Evolutionary conservation across 495 filamentous ascomycete genomes (phyloP), one percentile per base, ranked within the genome.

Genomic region (Aspergillus panamensis): DNA sequence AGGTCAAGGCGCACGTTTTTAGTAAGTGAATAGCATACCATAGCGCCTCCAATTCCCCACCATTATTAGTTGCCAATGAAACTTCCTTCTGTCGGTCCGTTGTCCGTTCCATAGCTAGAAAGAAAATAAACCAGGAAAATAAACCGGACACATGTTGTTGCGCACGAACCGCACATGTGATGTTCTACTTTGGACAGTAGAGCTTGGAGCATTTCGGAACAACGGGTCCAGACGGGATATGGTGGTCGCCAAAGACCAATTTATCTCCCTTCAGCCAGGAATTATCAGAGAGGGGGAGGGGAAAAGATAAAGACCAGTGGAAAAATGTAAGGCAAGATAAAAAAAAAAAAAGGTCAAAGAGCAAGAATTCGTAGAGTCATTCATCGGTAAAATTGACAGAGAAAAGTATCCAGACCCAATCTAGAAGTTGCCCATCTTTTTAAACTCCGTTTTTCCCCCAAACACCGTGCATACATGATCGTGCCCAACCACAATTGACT

Each of bases 141-240:
- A 31, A 53, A 51, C 49, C 45, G 53, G 54, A 50, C 54, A 31
- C 32, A 57, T 50, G 47, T 35, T 50, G 54, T 31, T 49, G 32
- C 43, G 54, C 33, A 40, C 10, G 35, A 20, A 20, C 20, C 39
- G 39, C 20, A 52, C 58, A 61, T 61, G 59, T 61, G 59, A 61
- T 57, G 53, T 32, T 53, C 57, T 42, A 42, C 20, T 49, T 14
- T 50, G 14, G 21, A 57, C 35, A 57, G 54, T 50, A 57, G 54
- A 57, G 45, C 54, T 25, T 37, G 42, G 52, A 47, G 53, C 44
- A 25, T 21, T 25, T 55, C 53, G 40, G 53, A 55, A 17, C 14
- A 33, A 33, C 52, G 52, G 52, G 52, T 47, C 40, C 37, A 33
- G 29, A 47, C 52, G 52, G 52, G 25, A 49, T 49, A 49, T 49